Evolutionary conservation across 345 rosid genomes (phyloP), one percentile per base, ranked within the genome.

Genomic region (Gossypium ekmanianum): DNA sequence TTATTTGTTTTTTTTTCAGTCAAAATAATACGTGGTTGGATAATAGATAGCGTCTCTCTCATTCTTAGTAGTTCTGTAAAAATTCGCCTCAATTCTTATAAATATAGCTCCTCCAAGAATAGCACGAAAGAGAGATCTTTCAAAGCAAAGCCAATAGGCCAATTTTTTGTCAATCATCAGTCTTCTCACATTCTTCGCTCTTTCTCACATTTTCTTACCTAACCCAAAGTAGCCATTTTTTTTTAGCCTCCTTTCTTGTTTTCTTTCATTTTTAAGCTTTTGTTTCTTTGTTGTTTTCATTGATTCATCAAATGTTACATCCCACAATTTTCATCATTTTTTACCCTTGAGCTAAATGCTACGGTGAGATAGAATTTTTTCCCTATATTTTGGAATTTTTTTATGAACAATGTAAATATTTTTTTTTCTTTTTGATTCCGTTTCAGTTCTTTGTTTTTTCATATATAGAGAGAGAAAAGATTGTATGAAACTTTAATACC

Each of bases 231-330:
- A 11, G 34, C 14, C 39, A 24, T 3, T 58, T 51, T 51, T 72
- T 65, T 57, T n/a, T 34, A 78, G 9, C 29, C n/a, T 61, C 68
- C 70, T 63, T 18, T 77, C 76, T 52, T 63, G n/a, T 43, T 54
- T 44, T 0, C 1, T 8, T 56, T 2, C 2, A 1, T 56, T 56
- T 29, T 13, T 74, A 41, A 3, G 59, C 14, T 4, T 65, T 59
- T 39, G 34, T 27, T 76, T 7, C 17, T 17, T 68, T 69, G 14
- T 12, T 27, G 41, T 29, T 43, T 34, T 29, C 39, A 14, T 24
- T 26, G 59, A 9, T 69, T 27, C 6, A 16, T 27, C 22, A 12
- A 34, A 56, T 39, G 74, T 16, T 27, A 52, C 26, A 12, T 11
- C 34, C 18, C 3, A 20, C 10, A 7, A 20, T 66, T 10, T 48